Base-by-base conservation (phyloP, 2,329 filamentous ascomycete genomes). In the Monosporascus sp. region DNA sequence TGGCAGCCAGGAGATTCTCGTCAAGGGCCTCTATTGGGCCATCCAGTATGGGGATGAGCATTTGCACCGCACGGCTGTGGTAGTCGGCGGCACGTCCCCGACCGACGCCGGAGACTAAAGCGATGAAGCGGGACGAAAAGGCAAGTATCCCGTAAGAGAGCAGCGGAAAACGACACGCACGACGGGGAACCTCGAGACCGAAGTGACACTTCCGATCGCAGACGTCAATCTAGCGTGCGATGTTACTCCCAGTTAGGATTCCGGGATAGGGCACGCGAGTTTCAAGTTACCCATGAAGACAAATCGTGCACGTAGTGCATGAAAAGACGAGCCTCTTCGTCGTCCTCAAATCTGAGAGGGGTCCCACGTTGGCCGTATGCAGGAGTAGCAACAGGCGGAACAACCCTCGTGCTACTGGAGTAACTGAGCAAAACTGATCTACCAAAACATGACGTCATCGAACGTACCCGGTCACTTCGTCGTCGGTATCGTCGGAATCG, bases 1-100 rank as follows among this genome's bases (percentile, higher is more conserved):
- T 36, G 16, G 51, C 51, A 19, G 46, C 51, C n/a, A 52, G 34
- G 7, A 52, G 20, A 49, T 52, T 52, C 27, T 52, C 51, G 45
- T 52, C 51, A 14, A 52, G 38, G 17, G 34, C 51, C 22, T 52
- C 51, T 16, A 52, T 31, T 7, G 51, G 51, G 8, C 51, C 51
- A 46, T 46, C 31, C 19, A 52, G 46, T 22, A 49, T 48, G 8
- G 34, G 20, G 8, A 52, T 52, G 19, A 52, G 51, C 17, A 52
- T 41, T n/a, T 40, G n/a, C 7, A 52, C 45, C 14, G 51, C 51
- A 14, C 31, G 36, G 22, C 51, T 49, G 26, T 52, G 43, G 19
- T 52, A 52, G 37, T 26, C 36, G 3, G 51, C 51, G 14, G 51
- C 45, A 26, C 48, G 45, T 22, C 48, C 36, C n/a, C 49, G 22